phyloP scores from a whole-genome alignment of 225 moss, liverwort and hornwort genomes.

The Thuidium tamariscinum region DNA sequence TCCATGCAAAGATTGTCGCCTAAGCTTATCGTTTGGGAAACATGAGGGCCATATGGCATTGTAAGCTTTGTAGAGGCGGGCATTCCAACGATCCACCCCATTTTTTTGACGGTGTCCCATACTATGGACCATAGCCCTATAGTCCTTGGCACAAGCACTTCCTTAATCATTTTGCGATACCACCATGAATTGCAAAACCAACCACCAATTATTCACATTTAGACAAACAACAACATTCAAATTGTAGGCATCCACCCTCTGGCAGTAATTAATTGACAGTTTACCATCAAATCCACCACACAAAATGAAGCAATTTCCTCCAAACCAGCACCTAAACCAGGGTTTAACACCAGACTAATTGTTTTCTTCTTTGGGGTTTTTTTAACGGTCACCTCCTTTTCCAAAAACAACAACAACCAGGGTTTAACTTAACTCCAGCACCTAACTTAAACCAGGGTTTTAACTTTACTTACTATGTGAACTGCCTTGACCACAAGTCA shows the following conservation, averaged over 20 bases:
- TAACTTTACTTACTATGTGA: not conserved
- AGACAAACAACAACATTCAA: not conserved
- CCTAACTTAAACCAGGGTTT: not conserved
- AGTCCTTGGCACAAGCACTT: not conserved
- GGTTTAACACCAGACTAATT: too few relatives aligned
- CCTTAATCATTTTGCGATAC: not conserved
- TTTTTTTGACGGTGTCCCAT: not conserved
- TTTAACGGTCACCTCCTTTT: too few relatives aligned
- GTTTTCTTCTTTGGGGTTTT: too few relatives aligned
- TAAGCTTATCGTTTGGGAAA: slow-evolving; percentile 21
- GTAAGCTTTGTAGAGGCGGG: not conserved
- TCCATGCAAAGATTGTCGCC: slow-evolving; percentile 15
- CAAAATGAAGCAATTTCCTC: not conserved
- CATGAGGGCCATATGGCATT: not conserved
- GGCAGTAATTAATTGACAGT: not conserved
- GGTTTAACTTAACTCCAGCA: too few relatives aligned
- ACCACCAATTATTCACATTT: not conserved
- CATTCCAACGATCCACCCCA: not conserved
- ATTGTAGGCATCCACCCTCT: not conserved
- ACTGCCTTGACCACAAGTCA: not conserved
- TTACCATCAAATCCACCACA: too few relatives aligned
- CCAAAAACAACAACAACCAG: too few relatives aligned
- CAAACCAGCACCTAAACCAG: too few relatives aligned
- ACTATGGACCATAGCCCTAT: not conserved
- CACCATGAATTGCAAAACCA: not conserved